phyloP scores from a whole-genome alignment of 495 filamentous ascomycete species.

The Aspergillus biplanus region DNA sequence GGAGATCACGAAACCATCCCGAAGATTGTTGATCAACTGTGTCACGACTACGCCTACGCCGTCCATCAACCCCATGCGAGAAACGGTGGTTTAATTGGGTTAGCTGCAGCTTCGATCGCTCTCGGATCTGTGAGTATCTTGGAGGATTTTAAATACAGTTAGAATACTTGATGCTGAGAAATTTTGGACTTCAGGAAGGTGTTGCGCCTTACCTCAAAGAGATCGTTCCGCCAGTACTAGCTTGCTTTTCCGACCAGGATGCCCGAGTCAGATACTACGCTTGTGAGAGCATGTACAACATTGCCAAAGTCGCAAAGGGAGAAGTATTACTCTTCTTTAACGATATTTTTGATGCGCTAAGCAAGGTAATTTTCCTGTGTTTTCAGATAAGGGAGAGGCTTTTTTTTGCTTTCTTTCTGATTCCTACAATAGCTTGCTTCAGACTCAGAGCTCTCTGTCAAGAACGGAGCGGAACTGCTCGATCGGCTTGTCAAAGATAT shows the following conservation, averaged over 20 bases:
- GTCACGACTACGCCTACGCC: slow-evolving; percentile 96
- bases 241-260: slow-evolving; percentile 98
- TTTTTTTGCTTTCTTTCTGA: background rate
- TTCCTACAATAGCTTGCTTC: slow-evolving; percentile 75
- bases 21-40: slow-evolving; percentile 91
- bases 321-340: slow-evolving; percentile 97
- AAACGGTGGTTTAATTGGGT: slow-evolving; percentile 94
- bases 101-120: slow-evolving; percentile 96
- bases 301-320: slow-evolving; percentile 98
- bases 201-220: slow-evolving; percentile 88
- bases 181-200: slow-evolving; percentile 60
- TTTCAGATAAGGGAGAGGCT: background rate
- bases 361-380: slow-evolving; percentile 68
- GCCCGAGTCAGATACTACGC: slow-evolving; percentile 97
- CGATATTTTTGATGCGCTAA: slow-evolving; percentile 94
- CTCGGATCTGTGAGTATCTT: slow-evolving; percentile 76
- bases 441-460: slow-evolving; percentile 94
- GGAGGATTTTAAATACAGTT: background rate
- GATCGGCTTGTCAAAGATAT: slow-evolving; percentile 98
- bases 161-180: slow-evolving; percentile 28
- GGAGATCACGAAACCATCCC: slow-evolving; percentile 78
- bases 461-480: slow-evolving; percentile 95
- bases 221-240: slow-evolving; percentile 96
- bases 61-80: slow-evolving; percentile 96
- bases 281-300: slow-evolving; percentile 99